Conservation (phyloP, 2,329 filamentous ascomycete species). For the Trichoderma aggressivum region DNA sequence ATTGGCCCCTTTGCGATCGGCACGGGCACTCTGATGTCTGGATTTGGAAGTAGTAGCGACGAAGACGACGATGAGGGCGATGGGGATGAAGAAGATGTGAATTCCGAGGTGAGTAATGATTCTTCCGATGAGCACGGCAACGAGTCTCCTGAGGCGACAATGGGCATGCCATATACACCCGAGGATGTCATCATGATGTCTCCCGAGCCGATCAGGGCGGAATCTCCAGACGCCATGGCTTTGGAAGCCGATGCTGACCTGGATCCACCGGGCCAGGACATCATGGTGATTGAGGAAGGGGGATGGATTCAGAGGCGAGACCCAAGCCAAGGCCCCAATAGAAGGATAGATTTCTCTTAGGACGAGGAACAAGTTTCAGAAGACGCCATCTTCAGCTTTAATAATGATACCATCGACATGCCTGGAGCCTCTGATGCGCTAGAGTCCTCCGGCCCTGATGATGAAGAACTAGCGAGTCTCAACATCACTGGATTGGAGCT, state of each 20-base stretch:
- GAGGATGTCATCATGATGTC: constrained; percentile 34
- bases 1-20: constrained; percentile 71
- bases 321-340: not conserved
- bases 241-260: constrained; percentile 18
- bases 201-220: constrained; percentile 28
- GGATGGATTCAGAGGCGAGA: not conserved
- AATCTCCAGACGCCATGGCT: constrained; percentile 24
- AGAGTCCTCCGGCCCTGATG: not conserved
- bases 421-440: constrained; percentile 4
- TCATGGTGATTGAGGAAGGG: not conserved
- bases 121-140: constrained; percentile 33
- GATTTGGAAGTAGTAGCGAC: constrained; percentile 91
- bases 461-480: constrained; percentile 29
- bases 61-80: constrained; percentile 96
- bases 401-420: constrained; percentile 13
- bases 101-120: constrained; percentile 59
- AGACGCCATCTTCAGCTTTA: not conserved
- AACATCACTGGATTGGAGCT: constrained; percentile 30
- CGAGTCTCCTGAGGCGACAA: constrained; percentile 29
- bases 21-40: constrained; percentile 74
- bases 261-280: not conserved
- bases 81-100: constrained; percentile 72
- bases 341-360: constrained; percentile 12
- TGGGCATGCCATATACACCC: constrained; percentile 27
- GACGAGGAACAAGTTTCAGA: not conserved